Evolutionary conservation across 345 rosid species (phyloP).

Genomic region (Eucalyptus tenuipes): DNA sequence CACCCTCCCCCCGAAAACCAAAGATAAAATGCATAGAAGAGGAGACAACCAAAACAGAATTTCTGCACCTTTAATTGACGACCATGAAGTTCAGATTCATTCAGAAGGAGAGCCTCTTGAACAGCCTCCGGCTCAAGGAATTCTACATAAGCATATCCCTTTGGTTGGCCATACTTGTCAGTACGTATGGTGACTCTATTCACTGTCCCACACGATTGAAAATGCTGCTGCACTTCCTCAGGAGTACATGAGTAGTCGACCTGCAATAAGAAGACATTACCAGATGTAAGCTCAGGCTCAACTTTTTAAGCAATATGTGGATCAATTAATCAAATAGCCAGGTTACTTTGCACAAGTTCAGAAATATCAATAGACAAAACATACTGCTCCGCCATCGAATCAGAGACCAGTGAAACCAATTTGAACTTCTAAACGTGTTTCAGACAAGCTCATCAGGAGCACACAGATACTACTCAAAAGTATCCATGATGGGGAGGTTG

Average conservation of each 20-base stretch:
- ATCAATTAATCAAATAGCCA: background rate
- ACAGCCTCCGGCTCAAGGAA: conserved; percentile 58
- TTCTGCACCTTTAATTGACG: conserved; percentile 54
- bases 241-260: conserved; percentile 70
- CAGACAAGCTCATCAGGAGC: background rate
- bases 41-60: background rate
- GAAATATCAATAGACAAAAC: background rate
- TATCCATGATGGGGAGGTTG: background rate
- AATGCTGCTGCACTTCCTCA: conserved; percentile 78
- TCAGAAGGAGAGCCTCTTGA: conserved; percentile 49
- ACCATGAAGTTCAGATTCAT: conserved; percentile 63
- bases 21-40: background rate
- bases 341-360: background rate
- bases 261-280: conserved; percentile 12
- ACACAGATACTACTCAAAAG: background rate
- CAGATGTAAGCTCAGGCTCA: background rate
- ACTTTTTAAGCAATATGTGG: background rate
- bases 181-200: conserved; percentile 63
- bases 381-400: background rate
- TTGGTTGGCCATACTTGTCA: conserved; percentile 67
- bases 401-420: background rate
- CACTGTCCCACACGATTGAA: conserved; percentile 67
- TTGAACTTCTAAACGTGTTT: background rate
- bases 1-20: background rate
- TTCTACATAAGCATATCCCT: conserved; percentile 76